Evolutionary conservation across 192 early-diverging fungal species (phyloP), one percentile per base, ranked within the genome.

Genomic region (Dimargaris verticillata): DNA sequence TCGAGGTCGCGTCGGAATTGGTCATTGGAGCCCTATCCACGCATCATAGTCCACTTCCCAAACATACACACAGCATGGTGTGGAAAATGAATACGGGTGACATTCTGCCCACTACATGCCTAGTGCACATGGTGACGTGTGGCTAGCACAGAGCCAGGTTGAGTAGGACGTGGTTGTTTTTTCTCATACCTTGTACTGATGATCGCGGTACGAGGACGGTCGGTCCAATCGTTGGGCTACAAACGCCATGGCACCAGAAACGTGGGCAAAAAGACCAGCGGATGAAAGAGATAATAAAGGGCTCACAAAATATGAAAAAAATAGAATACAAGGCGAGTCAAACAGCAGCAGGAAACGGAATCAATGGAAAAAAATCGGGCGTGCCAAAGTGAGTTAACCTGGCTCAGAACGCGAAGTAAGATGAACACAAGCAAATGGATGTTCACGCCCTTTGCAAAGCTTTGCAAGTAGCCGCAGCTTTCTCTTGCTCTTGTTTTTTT

Each of bases 121-220:
- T 2, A 5, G 33, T 38, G 7, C 33, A 7, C 33, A 38, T 38
- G 33, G 2, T 7, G n/a, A n/a, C 7, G 33, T 7, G 33, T 38
- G 33, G 33, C 7, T 38, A 38, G 33, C 33, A 38, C 33, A 38
- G 33, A 38, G 33, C 33, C 7, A 5, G 33, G 33, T 2, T 7
- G 33, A 38, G 33, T 7, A 7, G 7, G 33, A 7, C 7, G 33
- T 38, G 33, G 33, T 38, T 38, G 33, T 38, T 38, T 38, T 38
- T 38, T 38, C 2, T 7, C 7, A 38, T 70, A 80, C 83, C 53
- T 74, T 74, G 75, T 92, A 92, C 64, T 83, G 81, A 58, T 83
- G 75, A 73, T 95, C 92, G 53, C 82, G 80, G 74, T 95, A 95
- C 22, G 77, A 82, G 48, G 90, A 91, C n/a, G 88, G 87, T 24